Base-by-base conservation (phyloP, 2,329 filamentous ascomycete species). In the Herpotrichia juniperi region DNA sequence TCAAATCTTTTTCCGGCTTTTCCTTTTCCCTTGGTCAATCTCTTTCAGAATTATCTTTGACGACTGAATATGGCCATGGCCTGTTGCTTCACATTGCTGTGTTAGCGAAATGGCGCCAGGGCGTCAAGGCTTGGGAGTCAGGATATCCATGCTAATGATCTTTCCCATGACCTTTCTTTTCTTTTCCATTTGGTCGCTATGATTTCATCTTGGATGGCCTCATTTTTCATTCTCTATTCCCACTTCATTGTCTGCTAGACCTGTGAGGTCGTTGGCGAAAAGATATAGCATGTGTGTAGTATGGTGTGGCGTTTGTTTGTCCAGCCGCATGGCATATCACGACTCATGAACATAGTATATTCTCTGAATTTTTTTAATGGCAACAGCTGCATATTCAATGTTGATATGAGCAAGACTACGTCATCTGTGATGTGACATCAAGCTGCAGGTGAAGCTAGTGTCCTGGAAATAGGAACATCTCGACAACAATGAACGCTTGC, bases 81-180 rank as follows among this genome's bases (percentile, higher is more conserved):
- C 37, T 40, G 19, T 40, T 40, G 37, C 21, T 24, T 4, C 10
- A 24, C 37, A 40, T 40, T 40, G n/a, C n/a, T n/a, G 14, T 40
- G 50, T 37, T 42, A 14, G 19, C 31, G 22, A 16, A 25, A 39
- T 45, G 44, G 50, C 37, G 44, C 21, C 30, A 50, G 42, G 50
- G 50, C 16, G 50, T 48, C 40, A 31, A 32, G 44, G 39, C n/a
- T 48, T n/a, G 31, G 30, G 45, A 49, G 47, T 50, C 28, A 44
- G 48, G 43, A 25, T 37, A 44, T 51, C 48, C 43, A 46, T 49
- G 46, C 28, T 32, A 31, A 30, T 32, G 47, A 28, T 32, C 10
- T 50, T 12, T 30, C 30, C 21, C 30, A 47, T 50, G 28, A 51
- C 34, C 32, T 47, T 42, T 51, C 21, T 43, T 26, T 35, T 42